These are phyloP conservation scores for Pseudogymnoascus pannorum DNA, from an alignment of 2,329 filamentous ascomycete genomes.

Conservation along the genomic window DNA sequence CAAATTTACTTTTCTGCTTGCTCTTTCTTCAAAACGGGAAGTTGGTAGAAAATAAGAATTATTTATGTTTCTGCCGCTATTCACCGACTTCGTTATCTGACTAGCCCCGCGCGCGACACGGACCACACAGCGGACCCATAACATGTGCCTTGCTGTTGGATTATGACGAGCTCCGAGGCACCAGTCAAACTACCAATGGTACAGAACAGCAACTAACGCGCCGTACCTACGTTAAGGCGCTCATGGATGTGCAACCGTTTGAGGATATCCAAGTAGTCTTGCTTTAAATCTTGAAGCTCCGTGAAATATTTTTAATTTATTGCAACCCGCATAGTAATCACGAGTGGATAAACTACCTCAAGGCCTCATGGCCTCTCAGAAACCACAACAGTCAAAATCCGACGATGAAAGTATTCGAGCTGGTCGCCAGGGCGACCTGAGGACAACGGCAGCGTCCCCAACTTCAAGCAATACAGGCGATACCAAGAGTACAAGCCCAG, in stretches of 20 bases:
- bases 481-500: neutral
- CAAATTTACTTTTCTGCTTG: slow-evolving; percentile 6
- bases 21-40: neutral
- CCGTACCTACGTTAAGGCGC: neutral
- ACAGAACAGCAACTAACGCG: slow-evolving; percentile 1
- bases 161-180: slow-evolving; percentile 8
- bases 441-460: neutral
- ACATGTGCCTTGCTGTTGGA: neutral
- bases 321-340: neutral
- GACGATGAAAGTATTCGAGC: neutral
- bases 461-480: neutral
- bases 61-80: slow-evolving; percentile 8
- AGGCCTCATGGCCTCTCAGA: slow-evolving; percentile 3
- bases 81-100: slow-evolving; percentile 9
- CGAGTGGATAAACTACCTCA: slow-evolving; percentile 5
- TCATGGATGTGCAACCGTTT: neutral
- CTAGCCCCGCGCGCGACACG: slow-evolving; percentile 4
- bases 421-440: neutral
- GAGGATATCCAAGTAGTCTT: neutral
- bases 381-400: slow-evolving; percentile 5
- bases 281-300: neutral
- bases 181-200: slow-evolving; percentile 3
- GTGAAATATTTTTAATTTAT: neutral
- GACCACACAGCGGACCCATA: no score
- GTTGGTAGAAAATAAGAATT: slow-evolving; percentile 8